A percentile compares a stretch with the other conserved stretches of the same genome.
Evolutionary conservation across 164 flowering plant species (phyloP).

Genomic region (Stephania yunnanensis): DNA sequence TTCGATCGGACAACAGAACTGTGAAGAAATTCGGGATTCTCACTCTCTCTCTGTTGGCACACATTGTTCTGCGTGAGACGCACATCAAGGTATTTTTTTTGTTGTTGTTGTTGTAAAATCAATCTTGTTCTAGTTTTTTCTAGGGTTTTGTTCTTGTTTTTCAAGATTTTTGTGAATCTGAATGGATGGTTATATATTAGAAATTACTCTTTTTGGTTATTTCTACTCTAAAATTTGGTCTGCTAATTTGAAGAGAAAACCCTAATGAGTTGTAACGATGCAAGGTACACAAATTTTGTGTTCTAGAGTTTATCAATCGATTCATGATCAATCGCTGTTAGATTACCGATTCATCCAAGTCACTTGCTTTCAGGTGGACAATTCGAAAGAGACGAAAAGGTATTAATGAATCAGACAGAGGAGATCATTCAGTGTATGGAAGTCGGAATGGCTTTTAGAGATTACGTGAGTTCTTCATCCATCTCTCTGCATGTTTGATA

Average conservation of each 20-base stretch:
- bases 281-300: neutral
- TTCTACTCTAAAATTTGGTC: too few species aligned
- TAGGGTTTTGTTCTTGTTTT: too few species aligned
- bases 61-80: too few species aligned
- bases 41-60: too few species aligned
- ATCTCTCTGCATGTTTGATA: neutral
- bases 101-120: too few species aligned
- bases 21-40: too few species aligned
- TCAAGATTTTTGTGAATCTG: too few species aligned
- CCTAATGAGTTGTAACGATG: neutral
- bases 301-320: constrained; percentile 1
- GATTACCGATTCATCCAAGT: neutral
- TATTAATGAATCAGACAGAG: constrained; percentile 67
- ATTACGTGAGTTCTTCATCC: constrained; percentile 44
- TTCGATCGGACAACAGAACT: too few species aligned
- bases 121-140: too few species aligned
- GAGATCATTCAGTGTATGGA: constrained; percentile 96
- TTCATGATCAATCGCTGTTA: neutral
- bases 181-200: too few species aligned
- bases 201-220: too few species aligned
- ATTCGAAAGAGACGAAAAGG: constrained; percentile 25
- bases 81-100: too few species aligned
- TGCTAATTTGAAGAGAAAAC: neutral
- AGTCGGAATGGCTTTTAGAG: constrained; percentile 86
- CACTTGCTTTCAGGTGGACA: constrained; percentile 38